These are phyloP conservation scores for Clarireedia paspali DNA, from an alignment of 2,329 filamentous ascomycete species.

Conservation along the genomic window DNA sequence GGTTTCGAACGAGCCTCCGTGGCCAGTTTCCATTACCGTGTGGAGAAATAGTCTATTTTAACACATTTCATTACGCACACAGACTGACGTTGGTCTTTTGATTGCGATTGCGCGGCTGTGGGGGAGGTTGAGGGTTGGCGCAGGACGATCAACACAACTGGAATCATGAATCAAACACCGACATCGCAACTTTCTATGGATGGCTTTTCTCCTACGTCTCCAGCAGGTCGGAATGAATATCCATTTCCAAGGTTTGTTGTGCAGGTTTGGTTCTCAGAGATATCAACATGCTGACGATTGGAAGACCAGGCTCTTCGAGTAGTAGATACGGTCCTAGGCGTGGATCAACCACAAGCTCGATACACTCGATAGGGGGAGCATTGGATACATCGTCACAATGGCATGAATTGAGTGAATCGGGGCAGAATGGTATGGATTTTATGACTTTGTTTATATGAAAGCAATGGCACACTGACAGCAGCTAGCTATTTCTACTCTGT, in stretches of 20 bases:
- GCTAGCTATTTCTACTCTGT: conserved; percentile 81
- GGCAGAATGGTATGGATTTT: conserved; percentile 63
- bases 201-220: conserved; percentile 37
- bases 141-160: conserved; percentile 1
- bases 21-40: conserved; percentile 10
- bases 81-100: not conserved
- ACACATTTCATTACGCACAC: not conserved
- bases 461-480: conserved; percentile 7
- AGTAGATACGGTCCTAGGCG: conserved; percentile 49
- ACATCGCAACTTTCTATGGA: conserved; percentile 39
- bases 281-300: conserved; percentile 33
- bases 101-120: conserved; percentile 9
- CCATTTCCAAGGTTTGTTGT: conserved; percentile 44
- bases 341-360: conserved; percentile 80
- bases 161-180: conserved; percentile 33
- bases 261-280: conserved; percentile 30
- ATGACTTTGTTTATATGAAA: not conserved
- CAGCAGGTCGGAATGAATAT: conserved; percentile 36
- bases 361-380: conserved; percentile 78
- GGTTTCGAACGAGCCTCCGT: conserved; percentile 17
- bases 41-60: not conserved
- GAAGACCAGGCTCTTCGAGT: conserved; percentile 27
- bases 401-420: conserved; percentile 60
- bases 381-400: conserved; percentile 59
- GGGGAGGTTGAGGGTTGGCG: conserved; percentile 20